A percentile compares a stretch with the other conserved stretches of the same genome.
phyloP scores from a whole-genome alignment of 2,329 filamentous ascomycete genomes.

The Dothistroma septosporum region DNA sequence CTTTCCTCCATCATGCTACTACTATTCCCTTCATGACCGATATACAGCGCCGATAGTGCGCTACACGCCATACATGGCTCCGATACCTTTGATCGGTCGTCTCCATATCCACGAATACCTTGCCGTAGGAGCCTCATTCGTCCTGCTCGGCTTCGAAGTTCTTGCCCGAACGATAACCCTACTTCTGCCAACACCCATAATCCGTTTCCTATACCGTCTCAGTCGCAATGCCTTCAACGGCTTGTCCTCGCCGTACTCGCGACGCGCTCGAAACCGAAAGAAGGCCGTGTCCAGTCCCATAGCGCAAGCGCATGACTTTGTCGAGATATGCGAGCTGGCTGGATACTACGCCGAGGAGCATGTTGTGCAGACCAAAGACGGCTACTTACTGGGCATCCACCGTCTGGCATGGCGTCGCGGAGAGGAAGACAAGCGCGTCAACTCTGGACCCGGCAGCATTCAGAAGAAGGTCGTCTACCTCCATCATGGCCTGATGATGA shows the following conservation, averaged over 20 bases:
- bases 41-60: not conserved
- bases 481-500: slow-evolving; percentile 96
- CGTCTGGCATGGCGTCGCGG: slow-evolving; percentile 77
- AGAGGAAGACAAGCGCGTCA: slow-evolving; percentile 75
- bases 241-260: slow-evolving; percentile 66
- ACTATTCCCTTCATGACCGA: not conserved
- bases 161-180: slow-evolving; percentile 82
- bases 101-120: slow-evolving; percentile 70
- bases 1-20: not conserved
- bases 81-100: slow-evolving; percentile 60
- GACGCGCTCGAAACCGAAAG: slow-evolving; percentile 63
- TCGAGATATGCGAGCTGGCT: slow-evolving; percentile 85
- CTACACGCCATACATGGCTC: slow-evolving; percentile 43
- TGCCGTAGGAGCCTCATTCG: slow-evolving; percentile 76
- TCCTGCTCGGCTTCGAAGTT: slow-evolving; percentile 77
- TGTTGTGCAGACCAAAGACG: slow-evolving; percentile 89
- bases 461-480: slow-evolving; percentile 87
- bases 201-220: slow-evolving; percentile 74
- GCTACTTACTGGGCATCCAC: slow-evolving; percentile 86
- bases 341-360: slow-evolving; percentile 96
- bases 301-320: slow-evolving; percentile 83
- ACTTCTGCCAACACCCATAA: slow-evolving; percentile 75
- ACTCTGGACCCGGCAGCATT: slow-evolving; percentile 62
- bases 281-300: slow-evolving; percentile 57
- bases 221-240: slow-evolving; percentile 80